Evolutionary conservation across 495 filamentous ascomycete species (phyloP).

Genomic region (Beverwykella pulmonaria): DNA sequence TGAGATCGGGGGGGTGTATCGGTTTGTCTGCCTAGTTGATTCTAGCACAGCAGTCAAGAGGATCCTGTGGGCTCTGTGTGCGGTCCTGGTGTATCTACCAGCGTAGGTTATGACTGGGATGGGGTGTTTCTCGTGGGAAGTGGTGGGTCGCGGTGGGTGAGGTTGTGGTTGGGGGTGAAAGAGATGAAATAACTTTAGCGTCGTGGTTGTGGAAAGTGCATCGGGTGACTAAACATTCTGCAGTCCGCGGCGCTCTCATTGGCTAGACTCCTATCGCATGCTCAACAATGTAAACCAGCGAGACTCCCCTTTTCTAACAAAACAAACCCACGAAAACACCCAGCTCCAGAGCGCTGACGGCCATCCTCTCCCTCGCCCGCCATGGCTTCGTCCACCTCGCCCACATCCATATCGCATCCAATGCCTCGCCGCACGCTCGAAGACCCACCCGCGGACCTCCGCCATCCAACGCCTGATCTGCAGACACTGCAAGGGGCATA

Average conservation of each 20-base stretch:
- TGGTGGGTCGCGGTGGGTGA: too few species aligned
- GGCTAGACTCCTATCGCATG: slow-evolving; percentile 1
- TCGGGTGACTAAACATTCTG: not conserved
- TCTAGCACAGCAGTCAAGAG: too few species aligned
- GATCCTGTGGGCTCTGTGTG: too few species aligned
- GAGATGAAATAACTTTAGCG: slow-evolving; percentile 26
- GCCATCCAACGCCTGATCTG: slow-evolving; percentile 76
- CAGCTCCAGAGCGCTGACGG: not conserved
- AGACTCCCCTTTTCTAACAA: not conserved
- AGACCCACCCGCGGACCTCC: slow-evolving; percentile 56
- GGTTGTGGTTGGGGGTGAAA: slow-evolving; percentile 1
- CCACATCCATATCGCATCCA: slow-evolving; percentile 23
- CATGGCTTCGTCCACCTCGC: slow-evolving; percentile 28
- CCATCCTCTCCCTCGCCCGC: not conserved
- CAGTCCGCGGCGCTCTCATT: not conserved
- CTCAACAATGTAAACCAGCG: not conserved
- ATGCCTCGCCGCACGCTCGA: slow-evolving; percentile 55
- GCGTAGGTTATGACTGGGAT: not conserved
- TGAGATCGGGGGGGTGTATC: too few species aligned
- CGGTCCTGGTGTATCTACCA: too few species aligned
- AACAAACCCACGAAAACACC: not conserved
- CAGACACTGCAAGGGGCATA: slow-evolving; percentile 74
- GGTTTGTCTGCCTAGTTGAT: too few species aligned
- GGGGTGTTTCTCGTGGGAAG: too few species aligned
- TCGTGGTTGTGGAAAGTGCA: slow-evolving; percentile 5